These are phyloP conservation scores for Ophiostoma sp. DNA, from an alignment of 2,329 filamentous ascomycete species.

Conservation along the genomic window DNA sequence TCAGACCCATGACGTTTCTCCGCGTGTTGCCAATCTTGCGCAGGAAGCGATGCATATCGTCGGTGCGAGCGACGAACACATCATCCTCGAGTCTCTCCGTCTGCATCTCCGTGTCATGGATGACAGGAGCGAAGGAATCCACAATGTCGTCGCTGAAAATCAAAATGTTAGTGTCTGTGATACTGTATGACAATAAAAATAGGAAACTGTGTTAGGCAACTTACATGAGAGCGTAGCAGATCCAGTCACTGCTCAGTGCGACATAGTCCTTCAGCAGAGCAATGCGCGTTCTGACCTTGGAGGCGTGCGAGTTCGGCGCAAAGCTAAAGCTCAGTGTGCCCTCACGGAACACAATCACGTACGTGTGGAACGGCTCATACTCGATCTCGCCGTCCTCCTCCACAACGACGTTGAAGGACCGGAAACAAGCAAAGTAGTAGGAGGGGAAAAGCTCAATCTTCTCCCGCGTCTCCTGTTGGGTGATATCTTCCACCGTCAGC, in stretches of 20 bases:
- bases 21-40: constrained; percentile 85
- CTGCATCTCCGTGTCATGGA: constrained; percentile 81
- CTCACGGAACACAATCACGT: constrained; percentile 94
- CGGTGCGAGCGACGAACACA: constrained; percentile 86
- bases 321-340: constrained; percentile 96
- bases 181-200: not conserved
- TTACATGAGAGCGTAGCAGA: constrained; percentile 96
- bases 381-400: constrained; percentile 78
- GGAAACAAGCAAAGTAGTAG: constrained; percentile 98
- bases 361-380: constrained; percentile 93
- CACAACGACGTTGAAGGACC: constrained; percentile 79
- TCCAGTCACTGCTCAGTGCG: constrained; percentile 93
- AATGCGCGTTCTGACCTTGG: constrained; percentile 88
- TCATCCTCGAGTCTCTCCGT: constrained; percentile 94
- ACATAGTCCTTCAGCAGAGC: constrained; percentile 92
- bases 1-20: constrained; percentile 91
- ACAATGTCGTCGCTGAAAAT: constrained; percentile 82
- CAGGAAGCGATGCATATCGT: constrained; percentile 85
- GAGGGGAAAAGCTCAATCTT: constrained; percentile 97
- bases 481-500: constrained; percentile 93
- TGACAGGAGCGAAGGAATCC: constrained; percentile 88
- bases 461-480: constrained; percentile 91
- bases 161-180: constrained; percentile 32
- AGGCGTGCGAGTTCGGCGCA: constrained; percentile 79
- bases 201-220: constrained; percentile 37